phyloP scores from a whole-genome alignment of 345 rosid genomes.

The Isatis tinctoria region DNA sequence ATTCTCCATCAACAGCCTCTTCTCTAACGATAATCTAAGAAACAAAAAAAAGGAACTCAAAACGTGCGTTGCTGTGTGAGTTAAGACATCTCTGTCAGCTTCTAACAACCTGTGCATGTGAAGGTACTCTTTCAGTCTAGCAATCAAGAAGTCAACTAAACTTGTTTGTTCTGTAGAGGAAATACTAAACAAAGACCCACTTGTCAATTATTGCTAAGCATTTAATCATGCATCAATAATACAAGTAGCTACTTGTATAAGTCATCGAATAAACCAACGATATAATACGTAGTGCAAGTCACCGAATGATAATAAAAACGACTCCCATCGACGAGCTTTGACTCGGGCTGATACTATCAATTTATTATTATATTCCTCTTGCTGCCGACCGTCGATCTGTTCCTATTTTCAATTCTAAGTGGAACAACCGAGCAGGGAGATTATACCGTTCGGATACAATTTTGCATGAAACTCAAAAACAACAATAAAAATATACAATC shows the following conservation, averaged over 20 bases:
- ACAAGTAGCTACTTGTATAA: background rate
- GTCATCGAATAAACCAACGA: background rate
- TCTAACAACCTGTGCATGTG: background rate
- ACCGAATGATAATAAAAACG: background rate
- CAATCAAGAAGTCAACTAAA: slow-evolving; percentile 14
- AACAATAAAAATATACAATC: too few relatives aligned
- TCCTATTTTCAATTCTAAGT: too few relatives aligned
- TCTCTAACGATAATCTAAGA: background rate
- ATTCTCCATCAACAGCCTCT: background rate
- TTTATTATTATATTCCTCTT: too few relatives aligned
- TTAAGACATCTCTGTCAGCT: slow-evolving; percentile 14
- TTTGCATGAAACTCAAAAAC: too few relatives aligned
- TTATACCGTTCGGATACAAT: too few relatives aligned
- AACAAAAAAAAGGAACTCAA: background rate
- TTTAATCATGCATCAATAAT: slow-evolving; percentile 5
- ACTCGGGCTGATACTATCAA: too few relatives aligned
- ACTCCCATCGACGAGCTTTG: background rate
- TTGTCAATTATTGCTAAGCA: background rate
- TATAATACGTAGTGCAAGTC: background rate
- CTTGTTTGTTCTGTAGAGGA: background rate
- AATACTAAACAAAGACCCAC: background rate
- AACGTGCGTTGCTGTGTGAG: background rate
- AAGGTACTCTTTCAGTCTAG: background rate
- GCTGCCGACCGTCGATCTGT: too few relatives aligned
- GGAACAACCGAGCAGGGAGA: too few relatives aligned